Percentiles rank a stretch among this genome's conserved stretches.
Conservation (phyloP, 2,329 filamentous ascomycete species). For the Dactylella cylindrospora region DNA sequence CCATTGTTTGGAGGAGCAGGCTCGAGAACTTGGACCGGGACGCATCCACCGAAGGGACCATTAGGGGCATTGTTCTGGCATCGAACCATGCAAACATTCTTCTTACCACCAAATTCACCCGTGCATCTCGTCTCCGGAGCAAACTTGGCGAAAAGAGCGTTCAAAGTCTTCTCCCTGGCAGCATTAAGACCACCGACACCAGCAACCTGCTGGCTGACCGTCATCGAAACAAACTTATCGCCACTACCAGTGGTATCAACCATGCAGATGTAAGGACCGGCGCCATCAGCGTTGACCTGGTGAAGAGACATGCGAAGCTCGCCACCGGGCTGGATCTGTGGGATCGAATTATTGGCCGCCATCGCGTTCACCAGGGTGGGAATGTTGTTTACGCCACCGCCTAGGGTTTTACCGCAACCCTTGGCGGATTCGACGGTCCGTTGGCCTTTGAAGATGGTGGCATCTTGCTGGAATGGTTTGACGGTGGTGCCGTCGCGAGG, state of each 20-base stretch:
- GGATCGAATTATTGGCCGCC: conserved; percentile 51
- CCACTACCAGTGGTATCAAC: conserved; percentile 65
- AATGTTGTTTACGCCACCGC: conserved; percentile 60
- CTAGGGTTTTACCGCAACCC: conserved; percentile 63
- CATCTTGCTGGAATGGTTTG: conserved; percentile 14
- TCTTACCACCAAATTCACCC: conserved; percentile 62
- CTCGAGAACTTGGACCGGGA: conserved; percentile 59
- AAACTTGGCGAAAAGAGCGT: conserved; percentile 8
- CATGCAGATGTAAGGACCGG: conserved; percentile 63
- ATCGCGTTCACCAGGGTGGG: conserved; percentile 9
- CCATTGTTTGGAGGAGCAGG: too few species aligned
- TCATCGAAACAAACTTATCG: conserved; percentile 47
- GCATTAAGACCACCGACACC: conserved; percentile 13
- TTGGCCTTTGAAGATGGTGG: conserved; percentile 21
- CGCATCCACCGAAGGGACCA: conserved; percentile 65
- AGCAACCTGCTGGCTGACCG: conserved; percentile 26
- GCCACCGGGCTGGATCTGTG: conserved; percentile 63
- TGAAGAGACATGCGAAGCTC: conserved; percentile 64
- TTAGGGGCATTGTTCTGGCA: conserved; percentile 64
- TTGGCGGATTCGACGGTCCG: conserved; percentile 51
- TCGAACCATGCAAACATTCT: conserved; percentile 64
- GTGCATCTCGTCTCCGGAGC: conserved; percentile 55
- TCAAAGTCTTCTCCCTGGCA: conserved; percentile 9
- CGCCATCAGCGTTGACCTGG: conserved; percentile 39
- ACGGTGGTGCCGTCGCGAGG: conserved; percentile 13